Evolutionary conservation across 176 grass and related monocot genomes (phyloP), one percentile per base, ranked within the genome.

Genomic region (Themeda triandra): DNA sequence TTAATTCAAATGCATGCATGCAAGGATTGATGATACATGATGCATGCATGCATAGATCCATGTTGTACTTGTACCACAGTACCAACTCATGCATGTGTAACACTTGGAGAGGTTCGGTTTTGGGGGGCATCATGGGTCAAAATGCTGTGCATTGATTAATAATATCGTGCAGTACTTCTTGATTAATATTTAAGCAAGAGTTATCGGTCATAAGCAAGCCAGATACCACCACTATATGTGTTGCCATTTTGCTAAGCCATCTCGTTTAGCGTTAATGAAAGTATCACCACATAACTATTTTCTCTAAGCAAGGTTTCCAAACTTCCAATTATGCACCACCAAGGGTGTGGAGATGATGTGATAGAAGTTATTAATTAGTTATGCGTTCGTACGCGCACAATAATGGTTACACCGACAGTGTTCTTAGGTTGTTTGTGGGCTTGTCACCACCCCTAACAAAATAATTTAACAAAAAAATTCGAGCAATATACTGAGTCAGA

Each of bases 171-270:
- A 19, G 42, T 63, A 78, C 66, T 4, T 71, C 32, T 88, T 79
- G 80, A 84, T 79, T 88, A 63, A 23, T 40, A 30, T 58, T 77
- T 76, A 67, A 75, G 70, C 33, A 84, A 69, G 73, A 77, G 45
- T 68, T 41, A 69, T 24, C 37, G 45, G 19, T 46, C 2, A 72
- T 77, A 84, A 32, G 65, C 46, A 62, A 62, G 45, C n/a, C 40
- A 40, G 72, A 56, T 68, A 8, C 60, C 19, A 53, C 15, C 6
- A 49, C 6, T 30, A 4, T 7, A 75, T 56, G 15, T 41, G 24
- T 77, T 69, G 63, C 73, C 82, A 17, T 40, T 56, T 67, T 84
- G 62, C 53, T 54, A 84, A 84, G 62, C 12, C 31, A 67, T 76
- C 82, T 37, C 17, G 12, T 17, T 64, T n/a, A 37, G 29, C 30